phyloP scores from a whole-genome alignment of 768 basidiomycete species.

The Tremella fuciformis region DNA sequence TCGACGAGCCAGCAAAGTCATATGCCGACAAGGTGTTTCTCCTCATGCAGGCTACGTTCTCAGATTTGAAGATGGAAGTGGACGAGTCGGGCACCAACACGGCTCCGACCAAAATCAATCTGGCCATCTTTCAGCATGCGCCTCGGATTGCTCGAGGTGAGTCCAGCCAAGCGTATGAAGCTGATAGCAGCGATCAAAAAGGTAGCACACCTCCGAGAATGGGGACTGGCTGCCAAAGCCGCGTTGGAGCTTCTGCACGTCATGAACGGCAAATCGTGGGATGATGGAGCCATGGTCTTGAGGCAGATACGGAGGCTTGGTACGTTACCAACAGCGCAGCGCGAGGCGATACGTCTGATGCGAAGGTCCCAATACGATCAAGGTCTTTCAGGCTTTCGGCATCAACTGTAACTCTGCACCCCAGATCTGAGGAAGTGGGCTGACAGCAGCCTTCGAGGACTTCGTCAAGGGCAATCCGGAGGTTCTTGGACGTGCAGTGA shows the following conservation, averaged over 20 bases:
- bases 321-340: conserved; percentile 12
- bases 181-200: conserved; percentile 66
- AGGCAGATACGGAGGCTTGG: conserved; percentile 87
- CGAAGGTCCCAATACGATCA: conserved; percentile 31
- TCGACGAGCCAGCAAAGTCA: conserved; percentile 65
- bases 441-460: conserved; percentile 28
- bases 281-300: conserved; percentile 76
- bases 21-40: conserved; percentile 76
- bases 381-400: conserved; percentile 74
- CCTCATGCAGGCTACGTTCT: conserved; percentile 66
- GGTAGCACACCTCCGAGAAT: conserved; percentile 64
- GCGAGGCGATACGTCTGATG: background rate
- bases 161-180: conserved; percentile 5
- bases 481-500: conserved; percentile 27
- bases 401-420: conserved; percentile 53
- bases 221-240: conserved; percentile 67
- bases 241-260: conserved; percentile 78
- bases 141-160: conserved; percentile 71
- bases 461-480: conserved; percentile 22
- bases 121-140: conserved; percentile 70
- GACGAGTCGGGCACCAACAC: conserved; percentile 68
- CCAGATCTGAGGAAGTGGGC: background rate
- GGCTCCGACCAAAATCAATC: conserved; percentile 61
- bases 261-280: conserved; percentile 83
- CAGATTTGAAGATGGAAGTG: conserved; percentile 31